Conservation (phyloP, 495 filamentous ascomycete genomes). For the Aspergillus sclerotioniger region DNA sequence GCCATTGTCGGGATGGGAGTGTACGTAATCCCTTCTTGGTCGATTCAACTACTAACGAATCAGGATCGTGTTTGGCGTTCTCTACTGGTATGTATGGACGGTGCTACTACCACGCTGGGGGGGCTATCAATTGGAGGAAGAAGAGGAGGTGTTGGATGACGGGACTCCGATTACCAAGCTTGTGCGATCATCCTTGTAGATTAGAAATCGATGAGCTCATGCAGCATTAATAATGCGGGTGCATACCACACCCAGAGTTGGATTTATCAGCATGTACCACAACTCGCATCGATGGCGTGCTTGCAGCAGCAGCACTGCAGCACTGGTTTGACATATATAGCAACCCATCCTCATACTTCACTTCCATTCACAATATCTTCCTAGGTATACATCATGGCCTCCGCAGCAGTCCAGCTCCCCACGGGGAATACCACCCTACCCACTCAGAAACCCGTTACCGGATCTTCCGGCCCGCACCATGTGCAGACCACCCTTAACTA, state of each 20-base stretch:
- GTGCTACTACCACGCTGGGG: constrained; percentile 58
- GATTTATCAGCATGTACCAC: constrained; percentile 14
- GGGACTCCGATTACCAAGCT: constrained; percentile 60
- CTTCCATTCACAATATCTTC: not conserved
- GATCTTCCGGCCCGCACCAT: constrained; percentile 30
- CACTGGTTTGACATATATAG: not conserved
- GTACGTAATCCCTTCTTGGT: constrained; percentile 46
- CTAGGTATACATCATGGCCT: constrained; percentile 26
- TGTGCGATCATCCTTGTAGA: constrained; percentile 28
- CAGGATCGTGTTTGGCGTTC: constrained; percentile 57
- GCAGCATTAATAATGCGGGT: not conserved
- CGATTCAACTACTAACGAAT: constrained; percentile 7
- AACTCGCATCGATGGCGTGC: constrained; percentile 12
- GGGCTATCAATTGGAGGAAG: constrained; percentile 58
- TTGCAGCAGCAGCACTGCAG: not conserved
- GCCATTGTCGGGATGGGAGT: constrained; percentile 67
- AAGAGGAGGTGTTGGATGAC: constrained; percentile 55
- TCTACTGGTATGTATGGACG: constrained; percentile 75
- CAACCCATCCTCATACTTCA: not conserved
- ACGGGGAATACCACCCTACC: constrained; percentile 14
- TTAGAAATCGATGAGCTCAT: not conserved
- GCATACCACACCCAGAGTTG: not conserved
- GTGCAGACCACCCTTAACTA: constrained; percentile 60
- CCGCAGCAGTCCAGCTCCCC: constrained; percentile 42
- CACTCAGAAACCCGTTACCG: constrained; percentile 1